Evolutionary conservation across 768 basidiomycete genomes (phyloP).

Genomic region (Hygrophoropsis aurantiaca): DNA sequence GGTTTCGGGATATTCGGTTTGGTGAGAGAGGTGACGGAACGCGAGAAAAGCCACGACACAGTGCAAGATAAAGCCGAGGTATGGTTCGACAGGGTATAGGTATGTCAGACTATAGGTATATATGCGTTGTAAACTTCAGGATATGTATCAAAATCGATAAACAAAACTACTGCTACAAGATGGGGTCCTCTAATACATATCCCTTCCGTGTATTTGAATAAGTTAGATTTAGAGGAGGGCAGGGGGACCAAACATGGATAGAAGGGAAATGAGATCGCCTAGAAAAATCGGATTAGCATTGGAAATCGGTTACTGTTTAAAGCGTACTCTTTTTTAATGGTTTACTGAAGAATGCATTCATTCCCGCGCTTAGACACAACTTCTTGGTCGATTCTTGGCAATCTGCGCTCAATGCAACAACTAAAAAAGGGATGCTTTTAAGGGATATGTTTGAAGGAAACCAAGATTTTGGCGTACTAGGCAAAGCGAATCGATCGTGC

Average conservation of each 20-base stretch:
- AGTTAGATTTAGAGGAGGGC: neutral
- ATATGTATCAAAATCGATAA: too few relatives aligned
- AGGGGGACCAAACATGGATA: slow-evolving; percentile 50
- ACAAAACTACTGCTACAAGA: too few relatives aligned
- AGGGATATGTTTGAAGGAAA: neutral
- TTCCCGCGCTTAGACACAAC: slow-evolving; percentile 74
- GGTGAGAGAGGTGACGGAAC: slow-evolving; percentile 16
- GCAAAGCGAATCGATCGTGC: slow-evolving; percentile 49
- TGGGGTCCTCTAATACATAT: too few relatives aligned
- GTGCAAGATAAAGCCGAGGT: slow-evolving; percentile 29
- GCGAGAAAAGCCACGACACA: slow-evolving; percentile 13
- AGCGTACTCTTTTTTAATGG: slow-evolving; percentile 58
- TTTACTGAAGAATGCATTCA: slow-evolving; percentile 77
- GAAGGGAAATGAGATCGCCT: slow-evolving; percentile 55
- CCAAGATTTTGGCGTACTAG: slow-evolving; percentile 44
- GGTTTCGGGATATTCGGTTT: slow-evolving; percentile 27
- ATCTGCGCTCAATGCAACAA: slow-evolving; percentile 74
- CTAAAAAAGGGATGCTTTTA: slow-evolving; percentile 36
- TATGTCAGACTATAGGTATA: neutral
- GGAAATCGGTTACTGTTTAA: neutral
- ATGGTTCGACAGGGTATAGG: slow-evolving; percentile 27
- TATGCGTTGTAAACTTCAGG: too few relatives aligned
- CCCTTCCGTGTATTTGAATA: neutral
- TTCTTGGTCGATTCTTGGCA: slow-evolving; percentile 76
- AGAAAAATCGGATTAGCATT: slow-evolving; percentile 1